These are phyloP conservation scores for Didymella pinodella DNA, from an alignment of 2,329 filamentous ascomycete species.

Conservation along the genomic window DNA sequence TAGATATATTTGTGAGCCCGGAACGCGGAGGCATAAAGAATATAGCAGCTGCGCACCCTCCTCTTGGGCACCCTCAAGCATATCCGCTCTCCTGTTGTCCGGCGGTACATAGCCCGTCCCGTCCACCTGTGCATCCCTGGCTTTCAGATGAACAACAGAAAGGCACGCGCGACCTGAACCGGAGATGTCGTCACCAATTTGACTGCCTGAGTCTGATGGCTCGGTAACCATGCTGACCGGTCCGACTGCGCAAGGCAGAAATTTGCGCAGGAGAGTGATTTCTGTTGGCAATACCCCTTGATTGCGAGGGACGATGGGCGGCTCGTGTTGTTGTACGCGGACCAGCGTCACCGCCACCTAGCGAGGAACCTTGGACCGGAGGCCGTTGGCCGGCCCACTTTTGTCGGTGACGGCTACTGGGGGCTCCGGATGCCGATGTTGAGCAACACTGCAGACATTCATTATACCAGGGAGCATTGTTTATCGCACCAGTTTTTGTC, in stretches of 20 bases:
- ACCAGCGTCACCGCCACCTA: neutral
- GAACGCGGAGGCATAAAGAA: neutral
- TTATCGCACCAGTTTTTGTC: neutral
- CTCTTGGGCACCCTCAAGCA: neutral
- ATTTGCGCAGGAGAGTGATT: neutral
- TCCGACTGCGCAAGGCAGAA: constrained; percentile 2
- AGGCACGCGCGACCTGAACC: neutral
- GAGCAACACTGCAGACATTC: neutral
- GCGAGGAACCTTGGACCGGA: too few relatives aligned
- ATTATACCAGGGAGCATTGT: neutral
- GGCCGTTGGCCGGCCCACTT: neutral
- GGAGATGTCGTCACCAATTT: neutral
- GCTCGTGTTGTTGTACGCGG: constrained; percentile 15
- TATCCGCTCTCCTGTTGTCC: neutral
- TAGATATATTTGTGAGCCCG: neutral
- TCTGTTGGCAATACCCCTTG: neutral
- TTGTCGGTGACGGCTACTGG: neutral
- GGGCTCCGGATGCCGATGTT: neutral
- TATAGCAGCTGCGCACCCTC: neutral
- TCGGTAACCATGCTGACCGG: neutral
- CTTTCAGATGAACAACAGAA: neutral
- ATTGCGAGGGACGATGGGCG: neutral
- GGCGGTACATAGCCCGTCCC: too few relatives aligned
- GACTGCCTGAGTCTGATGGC: neutral
- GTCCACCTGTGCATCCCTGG: neutral